Base-by-base conservation (phyloP, 352 stramenopile genomes). In the Stramenopiles sp. region DNA sequence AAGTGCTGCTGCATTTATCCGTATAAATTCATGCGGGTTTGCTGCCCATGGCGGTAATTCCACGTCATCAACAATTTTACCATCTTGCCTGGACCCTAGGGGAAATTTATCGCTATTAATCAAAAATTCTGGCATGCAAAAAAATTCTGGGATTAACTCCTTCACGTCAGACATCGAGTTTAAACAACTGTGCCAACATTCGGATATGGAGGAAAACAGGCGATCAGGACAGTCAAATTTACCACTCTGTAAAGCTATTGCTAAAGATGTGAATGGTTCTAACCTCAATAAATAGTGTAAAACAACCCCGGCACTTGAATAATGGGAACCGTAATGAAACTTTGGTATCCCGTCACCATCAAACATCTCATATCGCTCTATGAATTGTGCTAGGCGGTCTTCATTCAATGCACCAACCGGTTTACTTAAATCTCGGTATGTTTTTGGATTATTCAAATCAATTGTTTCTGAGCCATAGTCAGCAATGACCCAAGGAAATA, bases 81-180 rank as follows among this genome's bases (percentile, higher is more conserved):
- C 92, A 53, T 91, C 73, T 85, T 96, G 91, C 32, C 85, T 83
- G 20, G 82, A 90, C 0, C 91, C 90, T 29, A 81, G 30, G 0
- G 73, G 79, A 69, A 69, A 86, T 30, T 78, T 32, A 29, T 80
- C 80, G 30, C 78, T 30, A 32, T 83, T 84, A 4, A 79, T 32
- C 6, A 84, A 78, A 84, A 84, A 84, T 33, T 84, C 79, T 23
- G 63, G 74, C 43, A 79, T 80, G 30, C 83, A 89, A 83, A 97
- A 99, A 83, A 96, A 99, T 86, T 99, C 96, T 7, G 96, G 96
- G 20, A 92, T 98, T 7, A 99, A 84, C 82, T 99, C 96, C 85
- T 99, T 99, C 13, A 98, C 94, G 83, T 99, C 96, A 63, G 93
- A 92, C 0, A 94, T 93, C 27, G 85, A 86, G 69, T 53, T 4